Percentiles rank a stretch among this genome's conserved stretches.
These are phyloP conservation scores for Rhizoclosmatium globosum DNA, from an alignment of 192 early-diverging fungal genomes.

Conservation along the genomic window DNA sequence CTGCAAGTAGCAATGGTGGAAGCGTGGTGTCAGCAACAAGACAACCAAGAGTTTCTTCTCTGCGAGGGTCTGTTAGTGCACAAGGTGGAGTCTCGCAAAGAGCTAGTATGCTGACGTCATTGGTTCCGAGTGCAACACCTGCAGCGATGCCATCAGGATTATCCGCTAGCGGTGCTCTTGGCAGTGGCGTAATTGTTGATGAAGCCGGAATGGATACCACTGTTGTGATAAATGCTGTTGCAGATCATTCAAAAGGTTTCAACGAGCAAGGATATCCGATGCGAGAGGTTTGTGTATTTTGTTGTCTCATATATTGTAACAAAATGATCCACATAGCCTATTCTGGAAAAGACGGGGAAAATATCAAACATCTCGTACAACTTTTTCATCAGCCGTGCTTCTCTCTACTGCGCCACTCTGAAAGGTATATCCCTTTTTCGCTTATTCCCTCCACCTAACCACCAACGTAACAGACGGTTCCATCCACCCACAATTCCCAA, in stretches of 20 bases:
- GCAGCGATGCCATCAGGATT: background rate
- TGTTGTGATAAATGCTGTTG: background rate
- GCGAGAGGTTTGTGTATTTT: conserved; percentile 8
- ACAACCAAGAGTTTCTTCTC: background rate
- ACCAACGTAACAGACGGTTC: background rate
- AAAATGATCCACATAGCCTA: too few relatives aligned
- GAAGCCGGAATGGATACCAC: conserved; percentile 11
- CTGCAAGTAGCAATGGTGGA: background rate
- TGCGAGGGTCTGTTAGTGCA: background rate
- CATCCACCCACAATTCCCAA: conserved; percentile 15
- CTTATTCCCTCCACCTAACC: background rate
- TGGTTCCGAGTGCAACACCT: background rate
- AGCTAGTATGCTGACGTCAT: background rate
- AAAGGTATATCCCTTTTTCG: background rate
- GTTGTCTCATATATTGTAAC: too few relatives aligned
- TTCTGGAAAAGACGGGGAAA: conserved; percentile 29
- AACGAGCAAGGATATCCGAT: conserved; percentile 24
- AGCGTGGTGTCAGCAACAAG: background rate
- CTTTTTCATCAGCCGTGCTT: conserved; percentile 30
- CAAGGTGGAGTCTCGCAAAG: too few relatives aligned
- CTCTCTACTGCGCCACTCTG: conserved; percentile 8
- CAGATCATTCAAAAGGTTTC: conserved; percentile 10
- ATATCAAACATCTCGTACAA: background rate
- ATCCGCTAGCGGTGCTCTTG: background rate
- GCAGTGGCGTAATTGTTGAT: background rate